Evolutionary conservation across 768 basidiomycete species (phyloP), one percentile per base, ranked within the genome.

Genomic region (Austroboletus eburneus): DNA sequence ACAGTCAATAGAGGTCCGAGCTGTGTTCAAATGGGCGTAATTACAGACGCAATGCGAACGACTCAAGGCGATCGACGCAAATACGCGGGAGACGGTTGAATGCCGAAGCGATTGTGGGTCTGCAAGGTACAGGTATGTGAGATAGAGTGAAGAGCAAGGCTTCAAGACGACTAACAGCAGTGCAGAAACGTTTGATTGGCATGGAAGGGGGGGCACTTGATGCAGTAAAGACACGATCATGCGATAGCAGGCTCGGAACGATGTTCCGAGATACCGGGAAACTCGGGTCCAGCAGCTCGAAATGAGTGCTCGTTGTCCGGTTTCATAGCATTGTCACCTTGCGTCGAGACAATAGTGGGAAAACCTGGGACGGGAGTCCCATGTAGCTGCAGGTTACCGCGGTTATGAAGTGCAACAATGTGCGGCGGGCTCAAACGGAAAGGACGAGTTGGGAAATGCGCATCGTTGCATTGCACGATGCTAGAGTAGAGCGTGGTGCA

Each of bases 101-200:
- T 43, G 38, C 39, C 25, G 50, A 36, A 36, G 39, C 18, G 36
- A 49, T 43, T 45, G 51, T 37, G 35, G 45, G 23, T 29, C 27
- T 38, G 53, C 16, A 39, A 35, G 30, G 22, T 12, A 13, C 33
- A 23, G 44, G 45, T 29, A 10, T 27, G 40, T 44, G 45, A 22
- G 34, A 38, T 24, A 42, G 25, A 32, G 46, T 42, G 48, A 53
- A 45, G 38, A 33, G 34, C 34, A n/a, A 46, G 44, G 45, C 29
- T 20, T 13, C 38, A 18, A 58, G 43, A 50, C 40, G 57, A 59
- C 41, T 14, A 39, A 57, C 57, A 44, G 61, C 34, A 49, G 37
- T 12, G 29, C 34, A 18, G 29, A 52, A 62, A 61, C 52, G 57
- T 54, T 63, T 57, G 43, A 52, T 54, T 43, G 49, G 61, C 50